Evolutionary conservation across 441 rosid genomes (phyloP).

Genomic region (Adansonia rubrostipa): DNA sequence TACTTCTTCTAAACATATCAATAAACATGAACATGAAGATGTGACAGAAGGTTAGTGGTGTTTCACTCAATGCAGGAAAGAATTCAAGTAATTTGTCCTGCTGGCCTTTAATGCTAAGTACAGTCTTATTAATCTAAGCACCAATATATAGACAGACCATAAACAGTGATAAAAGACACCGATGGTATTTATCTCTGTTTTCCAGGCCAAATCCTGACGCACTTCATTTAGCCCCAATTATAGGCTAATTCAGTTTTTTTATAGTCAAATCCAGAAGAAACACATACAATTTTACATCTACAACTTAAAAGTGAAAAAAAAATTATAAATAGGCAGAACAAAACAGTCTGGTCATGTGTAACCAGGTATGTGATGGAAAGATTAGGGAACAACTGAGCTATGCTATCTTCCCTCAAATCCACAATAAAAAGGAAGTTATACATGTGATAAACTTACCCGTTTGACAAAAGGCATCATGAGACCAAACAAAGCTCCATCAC

Average conservation of each 20-base stretch:
- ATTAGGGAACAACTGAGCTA: background rate
- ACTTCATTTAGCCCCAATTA: background rate
- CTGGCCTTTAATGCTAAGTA: too few species aligned
- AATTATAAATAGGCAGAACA: background rate
- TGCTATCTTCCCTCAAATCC: background rate
- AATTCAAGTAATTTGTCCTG: background rate
- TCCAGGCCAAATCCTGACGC: background rate
- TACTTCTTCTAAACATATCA: background rate
- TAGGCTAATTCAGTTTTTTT: background rate
- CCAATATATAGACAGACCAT: background rate
- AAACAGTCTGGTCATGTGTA: background rate
- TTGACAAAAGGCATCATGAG: slow-evolving; percentile 59
- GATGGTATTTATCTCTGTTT: background rate
- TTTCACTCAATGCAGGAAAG: background rate
- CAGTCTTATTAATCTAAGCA: background rate
- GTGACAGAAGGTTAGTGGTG: background rate
- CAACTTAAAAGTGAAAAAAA: background rate
- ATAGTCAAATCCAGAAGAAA: background rate
- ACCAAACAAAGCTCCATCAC: too few species aligned
- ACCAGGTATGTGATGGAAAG: background rate
- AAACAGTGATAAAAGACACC: background rate
- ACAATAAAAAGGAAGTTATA: background rate
- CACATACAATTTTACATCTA: background rate
- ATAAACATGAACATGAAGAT: background rate
- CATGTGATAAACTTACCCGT: slow-evolving; percentile 51